Evolutionary conservation across 768 basidiomycete genomes (phyloP).

Genomic region (Mycena filopes): DNA sequence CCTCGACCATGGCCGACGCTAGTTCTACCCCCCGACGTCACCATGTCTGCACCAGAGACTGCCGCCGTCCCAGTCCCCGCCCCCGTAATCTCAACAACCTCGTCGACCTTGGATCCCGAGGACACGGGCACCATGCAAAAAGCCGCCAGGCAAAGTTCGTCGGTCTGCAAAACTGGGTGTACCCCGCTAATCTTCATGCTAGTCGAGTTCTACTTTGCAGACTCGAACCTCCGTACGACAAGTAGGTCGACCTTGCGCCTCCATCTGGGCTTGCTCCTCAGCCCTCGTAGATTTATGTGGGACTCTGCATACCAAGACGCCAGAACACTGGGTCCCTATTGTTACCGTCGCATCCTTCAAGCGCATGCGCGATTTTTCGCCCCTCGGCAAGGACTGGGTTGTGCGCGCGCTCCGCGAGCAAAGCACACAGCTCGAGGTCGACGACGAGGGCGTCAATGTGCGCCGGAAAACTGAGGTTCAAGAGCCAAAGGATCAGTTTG

Average conservation of each 20-base stretch:
- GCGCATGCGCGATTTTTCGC: slow-evolving; percentile 83
- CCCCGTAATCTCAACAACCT: neutral
- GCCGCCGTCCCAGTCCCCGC: neutral
- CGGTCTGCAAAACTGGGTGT: neutral
- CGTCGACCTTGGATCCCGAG: slow-evolving; percentile 29
- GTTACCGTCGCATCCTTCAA: slow-evolving; percentile 92
- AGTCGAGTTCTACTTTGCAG: slow-evolving; percentile 98
- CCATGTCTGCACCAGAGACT: slow-evolving; percentile 11
- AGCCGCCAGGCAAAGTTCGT: slow-evolving; percentile 67
- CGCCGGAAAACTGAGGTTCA: slow-evolving; percentile 80
- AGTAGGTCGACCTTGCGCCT: slow-evolving; percentile 50
- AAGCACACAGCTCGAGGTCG: slow-evolving; percentile 73
- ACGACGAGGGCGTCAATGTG: slow-evolving; percentile 77
- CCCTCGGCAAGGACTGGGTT: slow-evolving; percentile 75
- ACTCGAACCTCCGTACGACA: slow-evolving; percentile 96
- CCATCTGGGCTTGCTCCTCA: neutral
- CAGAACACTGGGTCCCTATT: slow-evolving; percentile 92
- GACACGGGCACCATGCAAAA: slow-evolving; percentile 57
- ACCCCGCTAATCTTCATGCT: neutral
- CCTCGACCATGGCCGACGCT: slow-evolving; percentile 23
- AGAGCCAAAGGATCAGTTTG: slow-evolving; percentile 81
- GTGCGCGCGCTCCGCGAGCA: slow-evolving; percentile 66
- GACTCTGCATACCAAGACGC: slow-evolving; percentile 83
- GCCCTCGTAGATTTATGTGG: slow-evolving; percentile 86
- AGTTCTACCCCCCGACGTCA: slow-evolving; percentile 17